These are phyloP conservation scores for Oryza nivara DNA, from an alignment of 176 grass and related monocot species.

Conservation along the genomic window DNA sequence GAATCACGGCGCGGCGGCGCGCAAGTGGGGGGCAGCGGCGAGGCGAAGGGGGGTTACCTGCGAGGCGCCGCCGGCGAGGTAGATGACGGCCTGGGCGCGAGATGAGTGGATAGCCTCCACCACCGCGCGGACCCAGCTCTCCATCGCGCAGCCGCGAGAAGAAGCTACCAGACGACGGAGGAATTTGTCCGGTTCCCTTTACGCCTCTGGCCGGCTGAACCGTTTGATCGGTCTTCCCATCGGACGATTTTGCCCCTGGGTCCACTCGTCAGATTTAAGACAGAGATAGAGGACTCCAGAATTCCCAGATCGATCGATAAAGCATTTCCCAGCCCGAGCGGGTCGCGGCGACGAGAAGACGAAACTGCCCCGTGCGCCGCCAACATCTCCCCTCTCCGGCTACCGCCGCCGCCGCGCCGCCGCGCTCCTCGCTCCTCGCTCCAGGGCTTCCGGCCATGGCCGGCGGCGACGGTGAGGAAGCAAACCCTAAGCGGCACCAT, in stretches of 20 bases:
- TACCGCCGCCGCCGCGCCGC: not conserved
- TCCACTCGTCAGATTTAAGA: no score
- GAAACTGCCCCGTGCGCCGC: no score
- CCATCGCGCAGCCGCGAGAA: conserved; percentile 41
- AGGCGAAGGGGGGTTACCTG: conserved; percentile 46
- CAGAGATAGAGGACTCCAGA: no score
- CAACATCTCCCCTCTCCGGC: no score
- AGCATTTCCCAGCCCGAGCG: no score
- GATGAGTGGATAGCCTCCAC: conserved; percentile 83
- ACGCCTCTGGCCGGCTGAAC: no score
- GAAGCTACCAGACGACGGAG: not conserved
- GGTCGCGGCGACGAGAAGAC: no score
- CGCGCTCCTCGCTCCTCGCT: not conserved
- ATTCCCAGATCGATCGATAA: no score
- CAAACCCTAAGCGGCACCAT: conserved; percentile 8
- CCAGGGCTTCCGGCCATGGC: conserved; percentile 43
- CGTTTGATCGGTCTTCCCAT: no score
- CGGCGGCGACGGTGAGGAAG: conserved; percentile 59
- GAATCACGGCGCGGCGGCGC: not conserved
- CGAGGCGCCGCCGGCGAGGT: conserved; percentile 92
- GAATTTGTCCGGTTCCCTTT: not conserved
- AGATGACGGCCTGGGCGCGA: conserved; percentile 72
- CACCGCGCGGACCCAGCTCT: conserved; percentile 66
- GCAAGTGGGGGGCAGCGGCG: not conserved
- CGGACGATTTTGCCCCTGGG: no score